A percentile compares a stretch with the other conserved stretches of the same genome.
Evolutionary conservation across 2,329 filamentous ascomycete species (phyloP).

Genomic region (Cladorrhinum sp.): DNA sequence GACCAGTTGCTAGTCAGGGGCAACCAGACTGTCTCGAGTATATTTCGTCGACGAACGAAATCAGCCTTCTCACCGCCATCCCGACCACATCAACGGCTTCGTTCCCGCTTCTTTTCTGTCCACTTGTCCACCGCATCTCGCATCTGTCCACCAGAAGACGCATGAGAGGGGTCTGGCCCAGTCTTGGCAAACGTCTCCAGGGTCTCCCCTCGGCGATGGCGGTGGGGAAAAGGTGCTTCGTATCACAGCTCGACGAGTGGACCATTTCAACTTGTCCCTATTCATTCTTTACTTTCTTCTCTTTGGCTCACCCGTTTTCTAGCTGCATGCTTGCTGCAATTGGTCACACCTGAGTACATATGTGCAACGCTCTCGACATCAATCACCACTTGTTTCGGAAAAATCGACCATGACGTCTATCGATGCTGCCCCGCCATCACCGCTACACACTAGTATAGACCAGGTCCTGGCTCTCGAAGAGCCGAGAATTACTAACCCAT

Average conservation of each 20-base stretch:
- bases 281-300: neutral
- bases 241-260: conserved; percentile 9
- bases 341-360: conserved; percentile 26
- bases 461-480: neutral
- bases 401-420: conserved; percentile 4
- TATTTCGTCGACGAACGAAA: neutral
- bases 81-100: neutral
- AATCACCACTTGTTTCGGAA: neutral
- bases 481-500: conserved; percentile 1
- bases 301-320: conserved; percentile 29
- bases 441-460: neutral
- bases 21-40: neutral
- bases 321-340: conserved; percentile 44
- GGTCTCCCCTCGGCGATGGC: conserved; percentile 5
- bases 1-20: neutral
- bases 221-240: conserved; percentile 20
- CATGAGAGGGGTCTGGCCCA: neutral
- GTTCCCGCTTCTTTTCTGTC: neutral
- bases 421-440: neutral
- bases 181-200: conserved; percentile 13
- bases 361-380: neutral
- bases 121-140: neutral
- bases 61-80: neutral
- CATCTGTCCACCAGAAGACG: neutral
- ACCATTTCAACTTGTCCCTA: neutral